phyloP scores from a whole-genome alignment of 2,329 filamentous ascomycete genomes.

The Cladophialophora chaetospira region DNA sequence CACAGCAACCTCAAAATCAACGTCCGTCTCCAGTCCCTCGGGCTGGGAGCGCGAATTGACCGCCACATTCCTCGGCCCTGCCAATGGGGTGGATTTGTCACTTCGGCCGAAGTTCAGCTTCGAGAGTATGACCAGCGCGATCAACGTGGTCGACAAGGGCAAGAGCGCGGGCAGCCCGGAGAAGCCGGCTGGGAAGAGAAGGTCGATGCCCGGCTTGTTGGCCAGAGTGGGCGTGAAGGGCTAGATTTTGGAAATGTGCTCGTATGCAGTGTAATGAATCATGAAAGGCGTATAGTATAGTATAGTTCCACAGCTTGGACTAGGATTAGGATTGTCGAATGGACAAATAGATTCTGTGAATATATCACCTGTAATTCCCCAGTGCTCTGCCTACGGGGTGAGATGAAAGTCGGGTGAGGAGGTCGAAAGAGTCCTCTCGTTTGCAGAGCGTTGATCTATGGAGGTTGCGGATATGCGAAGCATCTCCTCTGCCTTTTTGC shows the following conservation, averaged over 20 bases:
- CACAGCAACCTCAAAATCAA: not conserved
- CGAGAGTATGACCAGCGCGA: not conserved
- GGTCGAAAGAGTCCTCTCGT: too few relatives aligned
- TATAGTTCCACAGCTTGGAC: too few relatives aligned
- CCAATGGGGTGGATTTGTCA: not conserved
- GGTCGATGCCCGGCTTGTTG: not conserved
- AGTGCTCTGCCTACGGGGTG: too few relatives aligned
- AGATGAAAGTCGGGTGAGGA: too few relatives aligned
- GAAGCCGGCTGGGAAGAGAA: not conserved
- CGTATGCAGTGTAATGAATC: not conserved
- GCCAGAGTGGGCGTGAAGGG: slow-evolving; percentile 7
- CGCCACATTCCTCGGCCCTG: not conserved
- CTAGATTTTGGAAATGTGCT: not conserved
- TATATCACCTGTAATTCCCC: too few relatives aligned
- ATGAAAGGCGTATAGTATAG: not conserved
- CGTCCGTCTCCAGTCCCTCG: not conserved
- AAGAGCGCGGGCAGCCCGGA: not conserved
- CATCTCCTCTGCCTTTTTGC: too few relatives aligned
- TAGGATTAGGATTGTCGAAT: too few relatives aligned
- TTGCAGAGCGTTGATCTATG: too few relatives aligned
- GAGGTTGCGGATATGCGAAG: too few relatives aligned
- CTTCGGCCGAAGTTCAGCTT: slow-evolving; percentile 1
- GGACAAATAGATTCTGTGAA: too few relatives aligned
- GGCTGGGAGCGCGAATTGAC: not conserved
- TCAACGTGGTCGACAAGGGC: not conserved